These are phyloP conservation scores for Mrakia gelida DNA, from an alignment of 768 basidiomycete species.

Conservation along the genomic window DNA sequence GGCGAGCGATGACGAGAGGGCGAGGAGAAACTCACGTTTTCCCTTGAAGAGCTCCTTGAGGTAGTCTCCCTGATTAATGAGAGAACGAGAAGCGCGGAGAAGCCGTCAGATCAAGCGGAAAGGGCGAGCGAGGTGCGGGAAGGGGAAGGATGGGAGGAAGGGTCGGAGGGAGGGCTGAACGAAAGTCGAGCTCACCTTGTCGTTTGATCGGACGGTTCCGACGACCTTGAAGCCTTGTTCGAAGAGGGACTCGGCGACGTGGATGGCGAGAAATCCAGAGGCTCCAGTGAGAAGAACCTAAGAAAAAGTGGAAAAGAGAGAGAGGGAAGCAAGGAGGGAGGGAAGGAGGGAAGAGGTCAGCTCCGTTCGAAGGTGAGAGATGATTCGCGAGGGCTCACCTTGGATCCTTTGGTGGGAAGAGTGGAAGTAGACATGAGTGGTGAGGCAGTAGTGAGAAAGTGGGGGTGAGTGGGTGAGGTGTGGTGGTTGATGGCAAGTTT, in stretches of 20 bases:
- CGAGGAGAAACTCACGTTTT: slow-evolving; percentile 35
- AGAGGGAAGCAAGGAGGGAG: not conserved
- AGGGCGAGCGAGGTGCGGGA: not conserved
- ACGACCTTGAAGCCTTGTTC: slow-evolving; percentile 61
- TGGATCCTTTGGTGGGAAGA: not conserved
- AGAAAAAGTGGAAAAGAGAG: not conserved
- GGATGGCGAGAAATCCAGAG: not conserved
- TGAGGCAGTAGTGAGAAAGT: not conserved
- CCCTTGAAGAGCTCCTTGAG: slow-evolving; percentile 54
- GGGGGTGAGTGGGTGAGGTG: not conserved
- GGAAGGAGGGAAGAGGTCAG: not conserved
- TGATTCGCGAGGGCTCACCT: too few relatives aligned
- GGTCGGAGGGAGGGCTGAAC: not conserved
- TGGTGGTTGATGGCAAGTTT: not conserved
- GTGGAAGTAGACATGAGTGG: not conserved
- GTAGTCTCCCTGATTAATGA: slow-evolving; percentile 46
- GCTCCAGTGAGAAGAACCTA: not conserved
- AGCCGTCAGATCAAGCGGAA: too few relatives aligned
- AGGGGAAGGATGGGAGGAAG: not conserved
- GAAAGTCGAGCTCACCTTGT: slow-evolving; percentile 46
- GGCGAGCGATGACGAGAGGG: not conserved
- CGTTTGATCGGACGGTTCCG: slow-evolving; percentile 60
- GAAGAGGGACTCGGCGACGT: slow-evolving; percentile 55
- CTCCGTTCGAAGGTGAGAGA: not conserved
- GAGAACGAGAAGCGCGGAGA: too few relatives aligned